Percentiles rank a stretch among this genome's conserved stretches.
Evolutionary conservation across 2,329 filamentous ascomycete species (phyloP).

Genomic region (Amesomyces nigricolor): DNA sequence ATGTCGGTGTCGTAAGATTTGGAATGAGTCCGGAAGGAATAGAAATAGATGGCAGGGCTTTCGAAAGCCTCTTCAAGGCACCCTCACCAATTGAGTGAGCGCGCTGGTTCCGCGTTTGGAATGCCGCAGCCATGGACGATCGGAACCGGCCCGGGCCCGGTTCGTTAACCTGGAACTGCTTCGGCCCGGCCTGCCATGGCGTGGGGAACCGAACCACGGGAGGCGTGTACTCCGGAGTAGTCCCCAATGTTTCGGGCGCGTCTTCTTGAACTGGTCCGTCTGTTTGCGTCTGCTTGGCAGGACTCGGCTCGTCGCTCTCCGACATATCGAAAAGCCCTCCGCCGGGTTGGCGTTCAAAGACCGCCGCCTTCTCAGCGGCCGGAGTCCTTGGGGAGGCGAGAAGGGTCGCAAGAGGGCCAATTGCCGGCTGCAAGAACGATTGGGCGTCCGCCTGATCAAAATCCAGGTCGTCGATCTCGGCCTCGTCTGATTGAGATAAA

Average conservation of each 20-base stretch:
- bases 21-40: conserved; percentile 38
- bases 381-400: conserved; percentile 51
- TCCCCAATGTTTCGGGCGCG: background rate
- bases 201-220: conserved; percentile 22
- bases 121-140: conserved; percentile 41
- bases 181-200: conserved; percentile 41
- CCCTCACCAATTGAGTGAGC: conserved; percentile 53
- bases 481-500: conserved; percentile 10
- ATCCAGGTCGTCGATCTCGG: conserved; percentile 36
- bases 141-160: conserved; percentile 27
- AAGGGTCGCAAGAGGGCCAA: conserved; percentile 52
- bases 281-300: background rate
- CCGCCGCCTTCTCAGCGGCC: conserved; percentile 52
- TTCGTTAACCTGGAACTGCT: conserved; percentile 33
- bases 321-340: conserved; percentile 30
- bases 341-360: conserved; percentile 41
- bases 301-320: conserved; percentile 4
- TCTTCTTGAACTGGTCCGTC: background rate
- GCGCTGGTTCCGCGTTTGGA: conserved; percentile 41
- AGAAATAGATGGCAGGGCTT: conserved; percentile 51
- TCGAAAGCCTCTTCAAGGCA: conserved; percentile 51
- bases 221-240: conserved; percentile 11
- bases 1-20: conserved; percentile 33
- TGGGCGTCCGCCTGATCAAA: conserved; percentile 52
- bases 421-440: conserved; percentile 53